A percentile compares a stretch with the other conserved stretches of the same genome.
Evolutionary conservation across 768 basidiomycete species (phyloP).

Genomic region (Tricholoma saponaceum): DNA sequence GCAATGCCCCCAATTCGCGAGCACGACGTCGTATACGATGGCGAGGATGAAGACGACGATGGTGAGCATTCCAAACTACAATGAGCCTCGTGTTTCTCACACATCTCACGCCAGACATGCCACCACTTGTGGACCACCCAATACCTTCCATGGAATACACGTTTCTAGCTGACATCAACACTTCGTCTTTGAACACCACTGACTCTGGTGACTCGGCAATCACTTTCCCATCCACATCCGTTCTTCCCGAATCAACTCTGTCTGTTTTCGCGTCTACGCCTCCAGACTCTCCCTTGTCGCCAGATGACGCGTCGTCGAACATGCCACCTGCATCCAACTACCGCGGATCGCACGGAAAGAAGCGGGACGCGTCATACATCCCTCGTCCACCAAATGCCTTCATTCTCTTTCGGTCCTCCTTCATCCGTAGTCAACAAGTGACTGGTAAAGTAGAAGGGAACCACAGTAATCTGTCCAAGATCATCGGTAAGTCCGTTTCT

Average conservation of each 20-base stretch:
- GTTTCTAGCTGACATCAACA: conserved; percentile 59
- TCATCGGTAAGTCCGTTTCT: conserved; percentile 52
- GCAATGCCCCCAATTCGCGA: conserved; percentile 30
- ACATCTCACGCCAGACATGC: conserved; percentile 41
- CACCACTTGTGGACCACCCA: conserved; percentile 50
- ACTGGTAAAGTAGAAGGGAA: conserved; percentile 78
- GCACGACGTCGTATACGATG: conserved; percentile 16
- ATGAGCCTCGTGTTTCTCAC: conserved; percentile 12
- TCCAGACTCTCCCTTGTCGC: conserved; percentile 7
- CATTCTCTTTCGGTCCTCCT: conserved; percentile 78
- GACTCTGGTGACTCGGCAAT: conserved; percentile 12
- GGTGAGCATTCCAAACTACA: conserved; percentile 15
- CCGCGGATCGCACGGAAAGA: conserved; percentile 52
- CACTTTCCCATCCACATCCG: conserved; percentile 12
- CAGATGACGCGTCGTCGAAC: conserved; percentile 12
- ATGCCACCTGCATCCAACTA: conserved; percentile 21
- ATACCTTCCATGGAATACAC: conserved; percentile 52
- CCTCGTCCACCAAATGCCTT: conserved; percentile 84
- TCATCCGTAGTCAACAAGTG: conserved; percentile 70
- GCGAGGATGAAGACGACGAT: conserved; percentile 16
- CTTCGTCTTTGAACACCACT: conserved; percentile 39
- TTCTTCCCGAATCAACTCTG: conserved; percentile 5
- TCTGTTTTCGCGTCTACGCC: conserved; percentile 16
- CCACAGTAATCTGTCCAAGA: conserved; percentile 76
- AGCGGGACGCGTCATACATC: conserved; percentile 70